Evolutionary conservation across 2,329 filamentous ascomycete genomes (phyloP), one percentile per base, ranked within the genome.

Genomic region (Penicillium sp.): DNA sequence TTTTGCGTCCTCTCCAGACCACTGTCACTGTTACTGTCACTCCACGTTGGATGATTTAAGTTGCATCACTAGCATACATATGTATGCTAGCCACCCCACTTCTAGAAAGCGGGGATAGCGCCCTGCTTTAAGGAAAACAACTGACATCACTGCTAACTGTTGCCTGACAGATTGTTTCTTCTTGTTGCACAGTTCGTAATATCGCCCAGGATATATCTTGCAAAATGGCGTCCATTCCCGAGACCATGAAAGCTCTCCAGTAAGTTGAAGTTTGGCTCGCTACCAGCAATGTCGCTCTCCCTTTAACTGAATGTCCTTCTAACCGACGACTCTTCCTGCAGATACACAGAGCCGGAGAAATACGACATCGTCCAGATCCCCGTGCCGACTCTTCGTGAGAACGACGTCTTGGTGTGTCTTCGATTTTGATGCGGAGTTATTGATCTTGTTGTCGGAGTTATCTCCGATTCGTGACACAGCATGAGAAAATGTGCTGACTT

Each of bases 231-330:
- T 54, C 56, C 64, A 74, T 84, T 61, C 80, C 80, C 58, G 74
- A 77, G 69, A 74, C 79, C 62, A 84, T 83, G 81, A 85, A 85
- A 73, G 83, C 83, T 72, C 79, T 86, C 71, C 76, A 79, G 83
- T 83, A 43, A 40, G 42, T 50, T 16, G n/a, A 35, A 26, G 33
- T 38, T 43, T 43, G 23, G 38, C n/a, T 18, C 18, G 47, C 20
- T 12, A 35, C 12, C 40, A 40, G 9, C 9, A 42, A 33, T 46
- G 50, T 43, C 35, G 30, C 47, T 26, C 21, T 9, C 26, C 26
- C 30, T 26, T 5, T 14, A 43, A 42, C 42, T 23, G 12, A 45
- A n/a, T n/a, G n/a, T 24, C 24, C 18, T 3, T 47, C 21, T 35
- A 24, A 52, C 21, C 48, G 28, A 30, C 12, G 2, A 23, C 23